Evolutionary conservation across 2,329 filamentous ascomycete species (phyloP).

Genomic region (Rhinocladiella mackenziei): DNA sequence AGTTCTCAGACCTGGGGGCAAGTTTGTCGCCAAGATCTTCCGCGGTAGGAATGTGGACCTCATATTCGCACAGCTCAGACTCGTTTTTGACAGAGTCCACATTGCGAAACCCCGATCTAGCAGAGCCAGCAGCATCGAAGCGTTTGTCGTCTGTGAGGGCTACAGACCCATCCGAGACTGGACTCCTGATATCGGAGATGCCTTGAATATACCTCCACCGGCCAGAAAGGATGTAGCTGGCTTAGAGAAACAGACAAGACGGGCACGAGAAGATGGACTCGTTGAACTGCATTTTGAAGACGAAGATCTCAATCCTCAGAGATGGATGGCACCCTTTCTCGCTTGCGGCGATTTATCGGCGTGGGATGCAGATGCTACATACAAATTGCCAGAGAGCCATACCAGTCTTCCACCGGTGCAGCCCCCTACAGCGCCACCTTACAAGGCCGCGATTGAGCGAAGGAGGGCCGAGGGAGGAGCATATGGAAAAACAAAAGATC

Average conservation of each 20-base stretch:
- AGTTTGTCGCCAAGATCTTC: constrained; percentile 98
- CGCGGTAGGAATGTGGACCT: constrained; percentile 91
- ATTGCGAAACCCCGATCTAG: constrained; percentile 93
- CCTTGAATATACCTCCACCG: constrained; percentile 24
- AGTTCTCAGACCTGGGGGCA: constrained; percentile 86
- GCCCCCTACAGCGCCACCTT: constrained; percentile 91
- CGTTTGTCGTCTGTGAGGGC: constrained; percentile 90
- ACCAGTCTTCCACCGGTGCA: constrained; percentile 88
- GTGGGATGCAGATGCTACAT: constrained; percentile 90
- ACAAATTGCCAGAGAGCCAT: constrained; percentile 79
- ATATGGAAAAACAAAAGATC: constrained; percentile 64
- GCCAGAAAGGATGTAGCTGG: constrained; percentile 20
- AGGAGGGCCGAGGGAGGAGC: constrained; percentile 70
- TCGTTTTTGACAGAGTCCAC: constrained; percentile 81
- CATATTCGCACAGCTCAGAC: constrained; percentile 86
- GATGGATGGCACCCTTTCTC: constrained; percentile 91
- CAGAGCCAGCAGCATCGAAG: constrained; percentile 92
- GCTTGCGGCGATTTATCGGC: constrained; percentile 94
- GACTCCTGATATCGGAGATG: constrained; percentile 34
- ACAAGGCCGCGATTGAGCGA: constrained; percentile 84
- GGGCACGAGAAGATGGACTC: constrained; percentile 33
- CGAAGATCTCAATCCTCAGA: constrained; percentile 38
- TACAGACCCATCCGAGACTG: constrained; percentile 64
- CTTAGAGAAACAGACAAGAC: constrained; percentile 27
- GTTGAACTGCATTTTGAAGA: constrained; percentile 39